These are phyloP conservation scores for Xylaria sp. DNA, from an alignment of 2,329 filamentous ascomycete genomes.

Conservation along the genomic window DNA sequence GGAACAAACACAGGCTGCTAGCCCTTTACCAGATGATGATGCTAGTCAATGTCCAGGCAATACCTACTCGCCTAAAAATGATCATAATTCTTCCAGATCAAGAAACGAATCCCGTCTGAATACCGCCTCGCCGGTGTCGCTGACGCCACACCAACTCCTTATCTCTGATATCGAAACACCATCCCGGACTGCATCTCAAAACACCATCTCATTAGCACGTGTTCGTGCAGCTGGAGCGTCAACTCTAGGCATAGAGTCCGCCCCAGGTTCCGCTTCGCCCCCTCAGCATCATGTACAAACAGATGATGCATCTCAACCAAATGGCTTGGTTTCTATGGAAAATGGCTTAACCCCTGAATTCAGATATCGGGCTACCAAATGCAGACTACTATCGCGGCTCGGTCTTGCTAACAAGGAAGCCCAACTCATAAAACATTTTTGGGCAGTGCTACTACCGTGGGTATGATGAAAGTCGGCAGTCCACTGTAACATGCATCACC, in stretches of 20 bases:
- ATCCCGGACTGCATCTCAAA: neutral
- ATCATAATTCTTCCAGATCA: neutral
- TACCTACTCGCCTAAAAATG: neutral
- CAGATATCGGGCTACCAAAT: neutral
- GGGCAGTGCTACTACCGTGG: constrained; percentile 16
- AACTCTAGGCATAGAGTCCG: neutral
- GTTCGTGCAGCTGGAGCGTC: neutral
- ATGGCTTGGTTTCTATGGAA: neutral
- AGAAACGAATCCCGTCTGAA: neutral
- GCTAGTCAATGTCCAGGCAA: neutral
- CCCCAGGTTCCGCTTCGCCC: neutral
- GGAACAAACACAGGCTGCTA: neutral
- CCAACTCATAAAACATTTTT: constrained; percentile 21
- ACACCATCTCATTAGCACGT: neutral
- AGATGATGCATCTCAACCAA: neutral
- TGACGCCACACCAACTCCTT: neutral
- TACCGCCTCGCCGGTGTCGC: neutral
- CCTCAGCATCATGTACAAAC: neutral
- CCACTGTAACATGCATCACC: neutral
- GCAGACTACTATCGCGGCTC: neutral
- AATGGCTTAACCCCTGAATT: neutral
- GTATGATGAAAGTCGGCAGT: neutral
- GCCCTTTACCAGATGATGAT: neutral
- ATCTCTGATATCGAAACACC: neutral
- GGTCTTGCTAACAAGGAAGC: constrained; percentile 19